A percentile compares a stretch with the other conserved stretches of the same genome.
Conservation (phyloP, 768 basidiomycete species). For the Pleurotus platypus region DNA sequence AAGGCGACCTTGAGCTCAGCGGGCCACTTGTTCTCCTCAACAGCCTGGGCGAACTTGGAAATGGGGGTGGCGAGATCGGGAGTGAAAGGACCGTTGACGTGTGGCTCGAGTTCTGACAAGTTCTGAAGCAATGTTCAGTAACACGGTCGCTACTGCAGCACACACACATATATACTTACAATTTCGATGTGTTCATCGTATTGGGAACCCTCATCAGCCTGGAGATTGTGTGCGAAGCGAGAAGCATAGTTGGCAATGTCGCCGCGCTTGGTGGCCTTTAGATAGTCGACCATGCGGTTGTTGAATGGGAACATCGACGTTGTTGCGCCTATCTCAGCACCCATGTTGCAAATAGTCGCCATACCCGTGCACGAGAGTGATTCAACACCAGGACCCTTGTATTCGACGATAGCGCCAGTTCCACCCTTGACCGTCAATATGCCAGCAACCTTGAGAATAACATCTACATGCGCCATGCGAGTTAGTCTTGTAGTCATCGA, state of each 20-base stretch:
- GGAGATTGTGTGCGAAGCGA: constrained; percentile 85
- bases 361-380: constrained; percentile 97
- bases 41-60: constrained; percentile 89
- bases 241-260: constrained; percentile 89
- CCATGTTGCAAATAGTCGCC: constrained; percentile 99
- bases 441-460: constrained; percentile 98
- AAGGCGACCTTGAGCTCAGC: constrained; percentile 95
- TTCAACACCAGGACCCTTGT: constrained; percentile 91
- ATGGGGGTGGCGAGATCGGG: constrained; percentile 98
- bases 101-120: constrained; percentile 95
- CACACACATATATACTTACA: constrained; percentile 37
- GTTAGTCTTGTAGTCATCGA: background rate
- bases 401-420: constrained; percentile 98
- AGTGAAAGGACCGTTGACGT: constrained; percentile 99
- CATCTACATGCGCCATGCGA: constrained; percentile 48
- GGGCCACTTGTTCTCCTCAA: constrained; percentile 96
- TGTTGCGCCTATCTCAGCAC: constrained; percentile 98
- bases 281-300: constrained; percentile 87
- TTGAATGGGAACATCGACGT: constrained; percentile 99
- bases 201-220: constrained; percentile 82
- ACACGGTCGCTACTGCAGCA: background rate
- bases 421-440: constrained; percentile 99
- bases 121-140: constrained; percentile 44
- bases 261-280: constrained; percentile 90
- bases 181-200: constrained; percentile 96